phyloP scores from a whole-genome alignment of 768 basidiomycete species.

The Rhizopogon vulgaris region DNA sequence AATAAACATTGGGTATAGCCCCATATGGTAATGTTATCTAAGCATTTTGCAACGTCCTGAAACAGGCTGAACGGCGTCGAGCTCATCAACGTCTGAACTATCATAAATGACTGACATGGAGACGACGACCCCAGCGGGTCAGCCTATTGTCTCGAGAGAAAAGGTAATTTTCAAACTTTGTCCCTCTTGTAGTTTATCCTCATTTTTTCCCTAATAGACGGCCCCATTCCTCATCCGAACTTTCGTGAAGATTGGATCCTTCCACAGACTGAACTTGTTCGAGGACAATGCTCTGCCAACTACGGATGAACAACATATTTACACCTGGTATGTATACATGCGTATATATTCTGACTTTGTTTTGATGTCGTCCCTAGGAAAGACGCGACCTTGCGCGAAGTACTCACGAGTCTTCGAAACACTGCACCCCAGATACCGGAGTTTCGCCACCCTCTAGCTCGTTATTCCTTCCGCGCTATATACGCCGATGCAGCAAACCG shows the following conservation, averaged over 20 bases:
- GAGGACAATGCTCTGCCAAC: constrained; percentile 74
- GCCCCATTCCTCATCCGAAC: constrained; percentile 77
- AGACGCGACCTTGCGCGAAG: constrained; percentile 75
- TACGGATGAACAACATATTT: constrained; percentile 78
- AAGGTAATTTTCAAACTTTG: constrained; percentile 32
- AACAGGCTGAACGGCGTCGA: no score
- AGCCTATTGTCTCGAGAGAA: constrained; percentile 48
- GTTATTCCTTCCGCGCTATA: constrained; percentile 75
- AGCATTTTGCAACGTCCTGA: no score
- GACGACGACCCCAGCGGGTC: constrained; percentile 36
- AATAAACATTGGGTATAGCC: background rate
- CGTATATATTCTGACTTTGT: background rate
- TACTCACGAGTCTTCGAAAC: constrained; percentile 71
- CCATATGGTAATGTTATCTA: background rate
- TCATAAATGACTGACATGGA: constrained; percentile 35
- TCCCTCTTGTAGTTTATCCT: background rate
- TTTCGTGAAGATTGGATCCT: constrained; percentile 76
- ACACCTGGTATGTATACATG: constrained; percentile 54
- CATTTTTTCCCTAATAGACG: constrained; percentile 37
- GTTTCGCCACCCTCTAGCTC: constrained; percentile 76
- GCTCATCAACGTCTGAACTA: background rate
- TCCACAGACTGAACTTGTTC: constrained; percentile 68
- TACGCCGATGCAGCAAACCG: constrained; percentile 70
- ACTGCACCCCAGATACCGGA: constrained; percentile 62
- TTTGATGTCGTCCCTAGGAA: constrained; percentile 42